Evolutionary conservation across 805 yeast species (phyloP).

Genomic region (Saccharomycopsis javanensis): DNA sequence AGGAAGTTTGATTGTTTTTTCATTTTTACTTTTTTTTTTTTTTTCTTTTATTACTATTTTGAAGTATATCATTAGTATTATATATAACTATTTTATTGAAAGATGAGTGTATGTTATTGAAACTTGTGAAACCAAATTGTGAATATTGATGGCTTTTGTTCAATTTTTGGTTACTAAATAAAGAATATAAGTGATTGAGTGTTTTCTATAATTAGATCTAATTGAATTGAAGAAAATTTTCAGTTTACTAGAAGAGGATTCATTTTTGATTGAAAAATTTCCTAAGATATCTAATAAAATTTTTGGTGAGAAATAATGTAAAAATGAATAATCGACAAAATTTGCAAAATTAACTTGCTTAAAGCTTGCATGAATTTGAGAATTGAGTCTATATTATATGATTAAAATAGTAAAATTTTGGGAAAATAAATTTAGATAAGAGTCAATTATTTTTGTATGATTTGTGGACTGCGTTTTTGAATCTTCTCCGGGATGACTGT

Average conservation of each 20-base stretch:
- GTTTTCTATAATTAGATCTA: background rate
- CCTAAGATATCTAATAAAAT: no score
- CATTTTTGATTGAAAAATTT: background rate
- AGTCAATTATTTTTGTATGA: no score
- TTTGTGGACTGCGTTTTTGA: no score
- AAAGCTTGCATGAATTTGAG: no score
- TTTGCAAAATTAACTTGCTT: no score
- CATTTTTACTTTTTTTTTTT: background rate
- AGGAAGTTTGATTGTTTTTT: background rate
- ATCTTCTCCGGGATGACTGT: no score
- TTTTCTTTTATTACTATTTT: background rate
- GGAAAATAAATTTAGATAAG: no score
- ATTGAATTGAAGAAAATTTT: background rate
- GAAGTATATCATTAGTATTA: background rate
- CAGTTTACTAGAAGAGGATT: background rate
- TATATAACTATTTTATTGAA: background rate
- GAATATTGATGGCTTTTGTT: background rate
- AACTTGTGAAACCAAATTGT: background rate
- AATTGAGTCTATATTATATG: no score
- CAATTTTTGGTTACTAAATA: background rate
- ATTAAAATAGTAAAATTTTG: no score
- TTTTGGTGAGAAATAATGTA: no score
- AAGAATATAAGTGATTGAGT: background rate
- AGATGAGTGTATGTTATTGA: slow-evolving; percentile 1
- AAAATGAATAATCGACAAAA: no score